Conservation (phyloP, 2,329 filamentous ascomycete genomes). For the Colletotrichum coccodes region DNA sequence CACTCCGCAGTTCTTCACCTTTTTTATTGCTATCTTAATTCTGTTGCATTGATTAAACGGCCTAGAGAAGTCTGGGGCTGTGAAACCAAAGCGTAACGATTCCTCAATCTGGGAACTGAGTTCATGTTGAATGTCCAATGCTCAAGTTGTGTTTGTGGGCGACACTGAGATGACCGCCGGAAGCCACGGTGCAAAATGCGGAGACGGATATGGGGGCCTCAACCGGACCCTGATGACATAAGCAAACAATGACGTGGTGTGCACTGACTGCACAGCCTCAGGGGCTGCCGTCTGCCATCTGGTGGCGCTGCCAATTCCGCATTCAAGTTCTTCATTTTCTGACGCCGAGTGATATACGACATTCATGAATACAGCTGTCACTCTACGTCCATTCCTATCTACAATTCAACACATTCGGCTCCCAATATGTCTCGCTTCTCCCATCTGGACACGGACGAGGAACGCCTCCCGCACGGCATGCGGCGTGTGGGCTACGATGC, state of each 20-base stretch:
- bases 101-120: background rate
- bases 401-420: too few species aligned
- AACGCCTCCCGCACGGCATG: slow-evolving; percentile 66
- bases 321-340: background rate
- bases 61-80: too few species aligned
- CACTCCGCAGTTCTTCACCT: too few species aligned
- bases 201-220: background rate
- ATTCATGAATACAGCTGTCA: background rate
- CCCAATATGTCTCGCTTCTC: slow-evolving; percentile 52
- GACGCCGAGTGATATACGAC: background rate
- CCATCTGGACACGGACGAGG: slow-evolving; percentile 57
- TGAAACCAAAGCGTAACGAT: background rate
- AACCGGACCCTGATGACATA: background rate
- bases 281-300: background rate
- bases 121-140: background rate
- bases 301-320: background rate
- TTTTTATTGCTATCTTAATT: too few species aligned
- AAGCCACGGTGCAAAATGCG: too few species aligned
- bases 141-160: too few species aligned
- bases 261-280: slow-evolving; percentile 9
- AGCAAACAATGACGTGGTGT: background rate
- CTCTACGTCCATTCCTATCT: background rate
- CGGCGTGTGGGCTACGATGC: slow-evolving; percentile 65
- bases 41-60: too few species aligned
- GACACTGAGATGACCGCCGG: too few species aligned